phyloP scores from a whole-genome alignment of 2,329 filamentous ascomycete genomes.

The Cladophialophora yegresii region DNA sequence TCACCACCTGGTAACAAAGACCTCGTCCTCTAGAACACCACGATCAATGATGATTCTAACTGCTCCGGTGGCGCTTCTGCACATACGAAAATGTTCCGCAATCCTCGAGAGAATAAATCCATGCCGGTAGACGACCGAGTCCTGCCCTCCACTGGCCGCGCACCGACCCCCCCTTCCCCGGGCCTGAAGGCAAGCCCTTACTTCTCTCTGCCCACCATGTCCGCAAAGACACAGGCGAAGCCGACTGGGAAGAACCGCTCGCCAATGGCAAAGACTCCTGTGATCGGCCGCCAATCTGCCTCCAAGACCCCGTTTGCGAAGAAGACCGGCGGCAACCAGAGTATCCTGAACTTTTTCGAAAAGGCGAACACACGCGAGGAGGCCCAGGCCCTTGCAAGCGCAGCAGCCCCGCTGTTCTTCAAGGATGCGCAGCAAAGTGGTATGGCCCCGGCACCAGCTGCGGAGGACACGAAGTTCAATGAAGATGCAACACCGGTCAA shows the following conservation, averaged over 20 bases:
- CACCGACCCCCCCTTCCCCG: conserved; percentile 29
- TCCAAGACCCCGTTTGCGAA: conserved; percentile 28
- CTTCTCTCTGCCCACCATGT: conserved; percentile 12
- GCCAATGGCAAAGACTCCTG: conserved; percentile 26
- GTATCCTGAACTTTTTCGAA: conserved; percentile 58
- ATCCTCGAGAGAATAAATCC: conserved; percentile 31
- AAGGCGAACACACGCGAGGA: conserved; percentile 45
- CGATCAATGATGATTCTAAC: conserved; percentile 4
- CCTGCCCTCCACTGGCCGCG: conserved; percentile 29
- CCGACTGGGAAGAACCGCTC: background rate
- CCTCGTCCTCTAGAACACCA: background rate
- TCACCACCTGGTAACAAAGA: background rate
- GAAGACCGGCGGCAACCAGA: conserved; percentile 47
- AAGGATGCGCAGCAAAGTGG: conserved; percentile 32
- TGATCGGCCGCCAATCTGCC: conserved; percentile 24
- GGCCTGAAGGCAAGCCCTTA: conserved; percentile 11
- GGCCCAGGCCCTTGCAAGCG: conserved; percentile 37
- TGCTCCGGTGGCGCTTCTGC: conserved; percentile 9
- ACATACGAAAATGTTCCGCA: conserved; percentile 31
- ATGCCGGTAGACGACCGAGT: conserved; percentile 12
- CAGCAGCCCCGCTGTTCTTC: conserved; percentile 43
- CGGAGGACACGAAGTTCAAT: conserved; percentile 43
- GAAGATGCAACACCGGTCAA: conserved; percentile 46
- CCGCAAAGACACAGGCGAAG: conserved; percentile 30
- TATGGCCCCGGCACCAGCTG: background rate